Evolutionary conservation across 2,329 filamentous ascomycete species (phyloP).

Genomic region (Paradendryphiella salina): DNA sequence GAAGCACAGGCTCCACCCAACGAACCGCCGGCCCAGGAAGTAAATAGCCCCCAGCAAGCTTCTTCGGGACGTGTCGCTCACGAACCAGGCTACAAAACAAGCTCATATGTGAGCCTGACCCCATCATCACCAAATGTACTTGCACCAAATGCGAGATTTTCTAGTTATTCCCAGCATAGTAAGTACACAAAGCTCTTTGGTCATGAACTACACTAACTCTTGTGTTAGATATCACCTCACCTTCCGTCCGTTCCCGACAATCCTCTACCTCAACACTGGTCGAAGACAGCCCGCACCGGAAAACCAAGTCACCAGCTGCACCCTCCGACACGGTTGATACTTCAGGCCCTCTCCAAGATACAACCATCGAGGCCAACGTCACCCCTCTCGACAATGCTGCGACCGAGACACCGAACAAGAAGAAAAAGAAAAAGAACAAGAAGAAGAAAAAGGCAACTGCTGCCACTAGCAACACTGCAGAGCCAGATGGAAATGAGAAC

Average conservation of each 20-base stretch:
- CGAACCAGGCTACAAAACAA: not conserved
- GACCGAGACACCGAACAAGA: conserved; percentile 12
- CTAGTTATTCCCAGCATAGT: not conserved
- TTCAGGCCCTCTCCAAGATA: not conserved
- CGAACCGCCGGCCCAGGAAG: conserved; percentile 9
- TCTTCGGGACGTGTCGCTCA: conserved; percentile 6
- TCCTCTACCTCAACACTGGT: conserved; percentile 13
- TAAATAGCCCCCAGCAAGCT: not conserved
- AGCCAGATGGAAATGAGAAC: not conserved
- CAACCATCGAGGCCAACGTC: not conserved
- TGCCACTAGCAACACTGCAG: not conserved
- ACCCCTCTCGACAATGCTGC: not conserved
- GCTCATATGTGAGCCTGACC: not conserved
- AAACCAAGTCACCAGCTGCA: conserved; percentile 1
- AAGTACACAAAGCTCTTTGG: not conserved
- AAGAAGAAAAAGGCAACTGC: conserved; percentile 48
- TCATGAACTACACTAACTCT: not conserved
- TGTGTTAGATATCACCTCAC: not conserved
- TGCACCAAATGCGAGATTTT: not conserved
- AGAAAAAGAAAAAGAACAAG: conserved; percentile 35
- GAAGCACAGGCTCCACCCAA: conserved; percentile 5
- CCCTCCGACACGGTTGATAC: not conserved
- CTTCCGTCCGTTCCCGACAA: not conserved
- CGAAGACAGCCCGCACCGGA: not conserved
- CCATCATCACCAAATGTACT: not conserved